Conservation (phyloP, 148 eudicot genomes). For the Silene latifolia region DNA sequence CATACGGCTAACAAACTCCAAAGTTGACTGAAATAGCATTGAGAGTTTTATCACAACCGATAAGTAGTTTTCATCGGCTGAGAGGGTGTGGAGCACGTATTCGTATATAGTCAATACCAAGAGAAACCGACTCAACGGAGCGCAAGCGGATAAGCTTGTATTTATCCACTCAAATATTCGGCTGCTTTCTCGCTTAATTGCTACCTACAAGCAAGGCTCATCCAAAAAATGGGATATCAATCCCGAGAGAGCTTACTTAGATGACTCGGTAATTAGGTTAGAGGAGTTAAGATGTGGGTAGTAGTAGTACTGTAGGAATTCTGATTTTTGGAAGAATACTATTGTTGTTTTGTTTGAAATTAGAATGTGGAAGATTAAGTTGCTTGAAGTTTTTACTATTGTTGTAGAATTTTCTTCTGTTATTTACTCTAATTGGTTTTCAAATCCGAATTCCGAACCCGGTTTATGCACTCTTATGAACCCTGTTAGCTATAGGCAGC, state of each 20-base stretch:
- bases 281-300: constrained; percentile 9
- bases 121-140: constrained; percentile 12
- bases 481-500: too few relatives aligned
- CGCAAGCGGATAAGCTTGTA: constrained; percentile 16
- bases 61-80: neutral
- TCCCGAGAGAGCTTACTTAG: constrained; percentile 3
- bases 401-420: too few relatives aligned
- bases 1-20: constrained; percentile 11
- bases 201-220: neutral
- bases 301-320: too few relatives aligned
- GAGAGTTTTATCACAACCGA: constrained; percentile 8
- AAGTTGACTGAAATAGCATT: constrained; percentile 7
- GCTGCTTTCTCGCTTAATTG: neutral
- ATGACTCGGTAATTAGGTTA: constrained; percentile 3
- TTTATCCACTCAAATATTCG: constrained; percentile 15
- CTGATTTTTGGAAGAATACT: too few relatives aligned
- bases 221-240: constrained; percentile 21
- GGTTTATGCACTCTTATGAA: too few relatives aligned
- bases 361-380: too few relatives aligned
- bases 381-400: neutral
- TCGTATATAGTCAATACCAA: constrained; percentile 3
- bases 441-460: too few relatives aligned
- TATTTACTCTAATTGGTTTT: too few relatives aligned
- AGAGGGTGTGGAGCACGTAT: constrained; percentile 20
- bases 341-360: too few relatives aligned